Evolutionary conservation across 208 protist genomes (phyloP).

Genomic region (Angomonas deanei): DNA sequence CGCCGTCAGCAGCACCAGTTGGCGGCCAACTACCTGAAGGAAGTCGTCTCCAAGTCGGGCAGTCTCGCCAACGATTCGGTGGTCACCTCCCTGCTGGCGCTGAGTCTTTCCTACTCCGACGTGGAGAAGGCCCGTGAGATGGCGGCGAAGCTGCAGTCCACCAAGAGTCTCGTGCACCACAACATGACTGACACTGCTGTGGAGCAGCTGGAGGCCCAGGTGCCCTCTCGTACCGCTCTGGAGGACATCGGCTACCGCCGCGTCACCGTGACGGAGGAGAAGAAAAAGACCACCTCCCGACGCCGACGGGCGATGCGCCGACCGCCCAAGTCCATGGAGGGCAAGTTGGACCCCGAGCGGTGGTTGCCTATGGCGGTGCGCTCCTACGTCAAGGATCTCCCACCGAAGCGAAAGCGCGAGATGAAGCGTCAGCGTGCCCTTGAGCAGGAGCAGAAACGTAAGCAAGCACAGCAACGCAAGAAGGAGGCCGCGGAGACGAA

Average conservation of each 20-base stretch:
- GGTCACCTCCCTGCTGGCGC: slow-evolving; percentile 39
- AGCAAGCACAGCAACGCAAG: slow-evolving; percentile 14
- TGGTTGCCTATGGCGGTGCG: slow-evolving; percentile 82
- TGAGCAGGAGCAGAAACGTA: slow-evolving; percentile 80
- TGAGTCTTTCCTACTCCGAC: slow-evolving; percentile 58
- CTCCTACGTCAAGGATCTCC: slow-evolving; percentile 81
- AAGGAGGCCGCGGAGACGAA: slow-evolving; percentile 5
- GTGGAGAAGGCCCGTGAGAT: slow-evolving; percentile 15
- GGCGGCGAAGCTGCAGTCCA: background rate
- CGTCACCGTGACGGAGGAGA: slow-evolving; percentile 17
- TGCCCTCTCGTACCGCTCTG: slow-evolving; percentile 45
- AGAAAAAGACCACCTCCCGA: slow-evolving; percentile 16
- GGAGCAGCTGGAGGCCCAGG: slow-evolving; percentile 21
- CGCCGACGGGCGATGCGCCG: slow-evolving; percentile 36
- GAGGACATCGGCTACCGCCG: slow-evolving; percentile 63
- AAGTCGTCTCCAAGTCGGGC: slow-evolving; percentile 17
- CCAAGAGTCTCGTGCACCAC: slow-evolving; percentile 4
- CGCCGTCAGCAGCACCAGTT: slow-evolving; percentile 18
- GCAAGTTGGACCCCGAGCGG: slow-evolving; percentile 74
- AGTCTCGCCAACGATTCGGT: slow-evolving; percentile 18
- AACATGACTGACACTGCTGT: slow-evolving; percentile 6
- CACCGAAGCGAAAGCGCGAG: slow-evolving; percentile 71
- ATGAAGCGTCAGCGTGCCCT: slow-evolving; percentile 71
- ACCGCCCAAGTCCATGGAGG: slow-evolving; percentile 63
- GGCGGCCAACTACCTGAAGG: slow-evolving; percentile 40